Base-by-base conservation (phyloP, 2,329 filamentous ascomycete genomes). In the Trichophyton simii region DNA sequence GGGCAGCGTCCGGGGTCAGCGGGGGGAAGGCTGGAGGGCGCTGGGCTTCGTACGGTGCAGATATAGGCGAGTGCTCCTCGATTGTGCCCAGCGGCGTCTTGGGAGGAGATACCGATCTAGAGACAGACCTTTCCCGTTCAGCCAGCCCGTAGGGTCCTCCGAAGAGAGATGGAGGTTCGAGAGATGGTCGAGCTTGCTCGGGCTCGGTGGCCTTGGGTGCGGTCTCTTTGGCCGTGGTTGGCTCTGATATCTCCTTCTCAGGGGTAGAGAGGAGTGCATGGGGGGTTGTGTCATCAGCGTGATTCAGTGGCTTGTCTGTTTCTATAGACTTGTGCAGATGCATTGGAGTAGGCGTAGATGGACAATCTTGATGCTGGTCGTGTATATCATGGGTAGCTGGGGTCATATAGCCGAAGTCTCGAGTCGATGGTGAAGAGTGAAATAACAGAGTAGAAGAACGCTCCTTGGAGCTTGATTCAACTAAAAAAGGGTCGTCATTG, bases 81-180 rank as follows among this genome's bases (percentile, higher is more conserved):
- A 84, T 83, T 0, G 80, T 75, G 20, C 79, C 76, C 7, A 84
- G 77, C 25, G 74, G 72, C 60, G 71, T 74, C 50, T 71, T 72
- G 38, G 74, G 71, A 34, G 75, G 75, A 20, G 73, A 72, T 57
- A 68, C 61, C 8, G 67, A 38, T 11, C 63, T 60, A 20, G 73
- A 72, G 57, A 68, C 62, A 8, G 67, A 38, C 8, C 63, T 60
- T 4, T 62, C 58, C n/a, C 55, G 50, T 31, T 70, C 69, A 59
- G 64, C 66, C 61, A 65, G 65, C 5, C 64, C 70, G 38, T 67
- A 66, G 28, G 70, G 73, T 46, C 69, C 71, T 54, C 68, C 72
- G 60, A 72, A 75, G 55, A 73, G 64, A 58, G 71, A 75, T 20
- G 66, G 67, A 38, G 73, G 69, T 5, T 44, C 38, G 38, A 57